These are phyloP conservation scores for Bruguiera gymnorhiza DNA, from an alignment of 345 rosid genomes.

Conservation along the genomic window DNA sequence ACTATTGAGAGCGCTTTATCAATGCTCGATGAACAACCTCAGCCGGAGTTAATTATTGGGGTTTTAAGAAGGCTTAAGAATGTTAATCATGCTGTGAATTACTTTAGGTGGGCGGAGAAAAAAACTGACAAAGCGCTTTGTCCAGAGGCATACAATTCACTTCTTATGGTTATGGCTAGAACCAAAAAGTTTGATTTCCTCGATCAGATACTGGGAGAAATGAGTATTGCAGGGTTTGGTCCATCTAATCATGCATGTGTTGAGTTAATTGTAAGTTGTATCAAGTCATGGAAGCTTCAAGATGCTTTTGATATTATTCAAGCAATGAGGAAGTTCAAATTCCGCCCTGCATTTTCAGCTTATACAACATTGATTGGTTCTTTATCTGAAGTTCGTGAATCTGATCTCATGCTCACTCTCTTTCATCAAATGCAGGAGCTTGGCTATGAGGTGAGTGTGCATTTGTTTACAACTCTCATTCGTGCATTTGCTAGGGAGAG, in stretches of 20 bases:
- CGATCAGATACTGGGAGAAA: slow-evolving; percentile 76
- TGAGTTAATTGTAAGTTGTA: slow-evolving; percentile 59
- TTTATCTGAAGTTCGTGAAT: slow-evolving; percentile 49
- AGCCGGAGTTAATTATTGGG: slow-evolving; percentile 56
- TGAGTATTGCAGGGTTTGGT: slow-evolving; percentile 83
- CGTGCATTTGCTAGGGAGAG: slow-evolving; percentile 81
- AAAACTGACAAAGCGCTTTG: slow-evolving; percentile 52
- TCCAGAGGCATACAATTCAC: slow-evolving; percentile 76
- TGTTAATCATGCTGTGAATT: slow-evolving; percentile 51
- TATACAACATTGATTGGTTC: slow-evolving; percentile 90
- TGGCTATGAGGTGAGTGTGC: slow-evolving; percentile 82
- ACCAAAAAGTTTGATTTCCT: slow-evolving; percentile 48
- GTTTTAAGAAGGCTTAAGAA: slow-evolving; percentile 67
- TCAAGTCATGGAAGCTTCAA: slow-evolving; percentile 55
- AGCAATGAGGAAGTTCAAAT: slow-evolving; percentile 83
- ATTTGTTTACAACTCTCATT: slow-evolving; percentile 82
- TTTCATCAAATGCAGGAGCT: slow-evolving; percentile 93
- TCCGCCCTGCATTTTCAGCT: slow-evolving; percentile 89
- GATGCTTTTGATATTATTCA: slow-evolving; percentile 77
- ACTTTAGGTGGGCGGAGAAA: slow-evolving; percentile 74
- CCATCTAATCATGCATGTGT: slow-evolving; percentile 51
- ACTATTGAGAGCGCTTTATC: slow-evolving; percentile 53
- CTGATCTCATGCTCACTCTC: slow-evolving; percentile 71
- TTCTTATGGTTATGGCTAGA: slow-evolving; percentile 69
- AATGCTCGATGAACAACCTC: slow-evolving; percentile 46